Evolutionary conservation across 2,329 filamentous ascomycete genomes (phyloP).

Genomic region (Penicillium sp.): DNA sequence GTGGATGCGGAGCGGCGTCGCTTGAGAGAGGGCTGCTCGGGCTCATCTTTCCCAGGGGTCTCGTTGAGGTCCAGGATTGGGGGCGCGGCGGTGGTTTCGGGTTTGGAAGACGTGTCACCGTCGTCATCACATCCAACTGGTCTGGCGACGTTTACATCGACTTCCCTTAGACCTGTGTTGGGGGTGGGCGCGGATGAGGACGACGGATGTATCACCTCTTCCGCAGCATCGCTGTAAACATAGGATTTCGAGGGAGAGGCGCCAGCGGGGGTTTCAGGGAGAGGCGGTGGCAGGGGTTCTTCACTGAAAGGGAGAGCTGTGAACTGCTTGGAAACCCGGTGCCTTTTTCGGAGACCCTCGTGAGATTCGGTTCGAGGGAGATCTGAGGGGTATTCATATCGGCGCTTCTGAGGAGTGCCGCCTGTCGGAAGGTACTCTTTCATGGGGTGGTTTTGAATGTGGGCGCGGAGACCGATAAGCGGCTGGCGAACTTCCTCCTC

Average conservation of each 20-base stretch:
- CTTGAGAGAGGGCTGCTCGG: constrained; percentile 27
- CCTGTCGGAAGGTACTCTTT: constrained; percentile 84
- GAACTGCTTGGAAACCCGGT: constrained; percentile 44
- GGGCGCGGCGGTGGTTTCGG: constrained; percentile 8
- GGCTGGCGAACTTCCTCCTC: constrained; percentile 62
- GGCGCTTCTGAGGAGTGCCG: constrained; percentile 74
- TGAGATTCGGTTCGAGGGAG: constrained; percentile 73
- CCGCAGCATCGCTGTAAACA: constrained; percentile 51
- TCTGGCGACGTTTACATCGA: constrained; percentile 50
- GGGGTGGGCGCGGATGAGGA: constrained; percentile 31
- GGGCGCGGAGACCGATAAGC: constrained; percentile 66
- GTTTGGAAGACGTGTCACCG: constrained; percentile 9
- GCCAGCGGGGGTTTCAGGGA: constrained; percentile 22
- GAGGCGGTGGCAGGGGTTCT: constrained; percentile 22
- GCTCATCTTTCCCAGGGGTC: constrained; percentile 22
- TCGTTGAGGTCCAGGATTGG: constrained; percentile 11
- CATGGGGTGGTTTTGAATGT: constrained; percentile 63
- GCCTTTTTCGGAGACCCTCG: constrained; percentile 54
- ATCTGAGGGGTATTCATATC: constrained; percentile 75
- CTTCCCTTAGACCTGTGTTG: constrained; percentile 50
- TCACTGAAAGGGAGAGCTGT: constrained; percentile 31
- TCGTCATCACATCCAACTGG: constrained; percentile 24
- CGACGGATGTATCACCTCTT: constrained; percentile 34
- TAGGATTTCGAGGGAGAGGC: constrained; percentile 51
- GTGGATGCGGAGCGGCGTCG: constrained; percentile 30